A percentile compares a stretch with the other conserved stretches of the same genome.
These are phyloP conservation scores for Raddia distichophylla DNA, from an alignment of 176 grass and related monocot species.

Conservation along the genomic window DNA sequence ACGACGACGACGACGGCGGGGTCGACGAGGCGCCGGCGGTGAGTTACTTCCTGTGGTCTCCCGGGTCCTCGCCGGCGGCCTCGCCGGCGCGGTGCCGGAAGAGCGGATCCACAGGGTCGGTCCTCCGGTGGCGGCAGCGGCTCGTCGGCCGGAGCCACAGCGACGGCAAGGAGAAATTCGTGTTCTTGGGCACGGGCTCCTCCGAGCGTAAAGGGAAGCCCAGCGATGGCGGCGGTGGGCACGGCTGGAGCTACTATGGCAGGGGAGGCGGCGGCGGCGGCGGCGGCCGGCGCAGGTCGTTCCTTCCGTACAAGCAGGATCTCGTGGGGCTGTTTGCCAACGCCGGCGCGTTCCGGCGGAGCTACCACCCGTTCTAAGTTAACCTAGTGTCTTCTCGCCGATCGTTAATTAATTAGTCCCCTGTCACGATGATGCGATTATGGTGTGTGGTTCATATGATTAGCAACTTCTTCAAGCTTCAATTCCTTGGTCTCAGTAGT, in stretches of 20 bases:
- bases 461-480: too few species aligned
- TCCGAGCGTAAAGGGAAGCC: background rate
- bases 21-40: constrained; percentile 51
- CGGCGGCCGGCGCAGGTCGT: constrained; percentile 47
- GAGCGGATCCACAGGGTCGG: constrained; percentile 81
- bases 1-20: background rate
- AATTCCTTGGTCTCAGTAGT: background rate
- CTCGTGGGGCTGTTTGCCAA: constrained; percentile 66
- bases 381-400: background rate
- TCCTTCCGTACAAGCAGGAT: constrained; percentile 87
- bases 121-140: constrained; percentile 73
- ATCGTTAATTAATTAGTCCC: background rate
- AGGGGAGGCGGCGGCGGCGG: constrained; percentile 15
- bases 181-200: constrained; percentile 54
- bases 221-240: background rate
- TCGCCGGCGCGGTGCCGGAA: constrained; percentile 61
- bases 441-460: background rate
- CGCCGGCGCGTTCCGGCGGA: constrained; percentile 59
- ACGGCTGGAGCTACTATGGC: constrained; percentile 46
- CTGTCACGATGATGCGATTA: background rate
- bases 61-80: constrained; percentile 23
- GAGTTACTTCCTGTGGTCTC: constrained; percentile 58
- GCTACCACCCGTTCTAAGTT: constrained; percentile 59
- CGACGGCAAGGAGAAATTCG: constrained; percentile 97
- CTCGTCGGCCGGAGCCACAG: constrained; percentile 74